Evolutionary conservation across 2,329 filamentous ascomycete species (phyloP).

Genomic region (Penicillium sclerotiorum): DNA sequence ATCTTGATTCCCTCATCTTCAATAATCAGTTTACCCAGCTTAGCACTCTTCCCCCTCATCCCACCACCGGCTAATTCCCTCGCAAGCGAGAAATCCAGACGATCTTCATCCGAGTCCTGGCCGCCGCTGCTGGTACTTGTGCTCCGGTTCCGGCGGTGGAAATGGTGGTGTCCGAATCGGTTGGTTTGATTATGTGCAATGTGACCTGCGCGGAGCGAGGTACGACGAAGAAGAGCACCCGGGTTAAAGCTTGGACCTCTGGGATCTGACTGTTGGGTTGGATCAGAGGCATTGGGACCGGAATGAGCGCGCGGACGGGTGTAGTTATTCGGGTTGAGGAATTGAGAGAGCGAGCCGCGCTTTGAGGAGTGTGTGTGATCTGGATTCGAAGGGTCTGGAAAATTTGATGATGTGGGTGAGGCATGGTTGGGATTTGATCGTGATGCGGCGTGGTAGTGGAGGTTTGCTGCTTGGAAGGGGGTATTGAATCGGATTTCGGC

Average conservation of each 20-base stretch:
- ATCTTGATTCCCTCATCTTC: slow-evolving; percentile 91
- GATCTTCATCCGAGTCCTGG: slow-evolving; percentile 39
- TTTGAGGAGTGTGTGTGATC: slow-evolving; percentile 30
- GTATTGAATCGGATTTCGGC: slow-evolving; percentile 92
- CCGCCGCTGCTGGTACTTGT: slow-evolving; percentile 25
- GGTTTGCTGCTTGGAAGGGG: slow-evolving; percentile 55
- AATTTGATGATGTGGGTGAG: slow-evolving; percentile 19
- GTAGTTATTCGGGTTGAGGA: slow-evolving; percentile 35
- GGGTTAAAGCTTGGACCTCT: slow-evolving; percentile 31
- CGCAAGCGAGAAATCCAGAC: slow-evolving; percentile 74
- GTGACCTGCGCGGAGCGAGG: slow-evolving; percentile 26
- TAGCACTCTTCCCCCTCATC: slow-evolving; percentile 80
- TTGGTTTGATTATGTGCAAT: slow-evolving; percentile 18
- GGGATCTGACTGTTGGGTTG: slow-evolving; percentile 20
- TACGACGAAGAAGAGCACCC: slow-evolving; percentile 31
- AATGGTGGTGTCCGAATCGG: slow-evolving; percentile 8
- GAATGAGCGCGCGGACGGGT: slow-evolving; percentile 32
- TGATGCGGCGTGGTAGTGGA: slow-evolving; percentile 27
- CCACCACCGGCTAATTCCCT: slow-evolving; percentile 85
- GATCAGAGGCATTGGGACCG: slow-evolving; percentile 22
- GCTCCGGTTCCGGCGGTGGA: slow-evolving; percentile 28
- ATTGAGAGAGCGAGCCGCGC: slow-evolving; percentile 33
- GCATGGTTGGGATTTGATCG: slow-evolving; percentile 11
- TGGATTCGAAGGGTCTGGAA: slow-evolving; percentile 16
- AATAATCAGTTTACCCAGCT: slow-evolving; percentile 90